Evolutionary conservation across 1,284 basidiomycete genomes (phyloP).

Genomic region (Pyrrhoderma noxium): DNA sequence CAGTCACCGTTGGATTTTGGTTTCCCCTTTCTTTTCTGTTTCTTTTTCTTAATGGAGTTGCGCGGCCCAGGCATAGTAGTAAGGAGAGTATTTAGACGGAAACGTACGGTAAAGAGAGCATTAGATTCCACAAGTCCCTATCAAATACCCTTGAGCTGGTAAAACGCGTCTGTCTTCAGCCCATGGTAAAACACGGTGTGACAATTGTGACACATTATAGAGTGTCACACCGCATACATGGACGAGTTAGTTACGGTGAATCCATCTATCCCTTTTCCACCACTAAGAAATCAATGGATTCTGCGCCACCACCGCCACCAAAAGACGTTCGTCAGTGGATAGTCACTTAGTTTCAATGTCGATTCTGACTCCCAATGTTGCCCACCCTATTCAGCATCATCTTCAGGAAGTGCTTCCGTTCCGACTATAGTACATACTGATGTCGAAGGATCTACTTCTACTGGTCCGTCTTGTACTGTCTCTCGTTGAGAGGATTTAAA

Average conservation of each 20-base stretch:
- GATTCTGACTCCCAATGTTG: neutral
- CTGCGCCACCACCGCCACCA: constrained; percentile 9
- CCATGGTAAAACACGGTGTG: no score
- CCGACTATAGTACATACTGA: neutral
- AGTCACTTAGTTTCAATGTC: neutral
- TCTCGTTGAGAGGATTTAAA: no score
- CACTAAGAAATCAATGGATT: no score
- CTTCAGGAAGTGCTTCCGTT: neutral
- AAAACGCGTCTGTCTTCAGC: no score
- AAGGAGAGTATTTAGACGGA: no score
- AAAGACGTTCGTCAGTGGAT: constrained; percentile 13
- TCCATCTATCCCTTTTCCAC: no score
- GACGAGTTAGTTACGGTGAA: no score
- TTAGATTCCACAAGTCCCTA: no score
- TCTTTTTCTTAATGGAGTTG: constrained; percentile 37
- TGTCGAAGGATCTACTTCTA: neutral
- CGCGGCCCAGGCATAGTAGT: constrained; percentile 43
- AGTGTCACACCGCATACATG: no score
- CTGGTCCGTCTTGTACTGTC: constrained; percentile 1
- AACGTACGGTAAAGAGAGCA: no score
- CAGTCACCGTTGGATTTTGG: constrained; percentile 18
- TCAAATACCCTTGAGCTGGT: no score
- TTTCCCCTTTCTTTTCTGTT: constrained; percentile 31
- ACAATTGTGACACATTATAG: no score
- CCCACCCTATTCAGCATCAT: neutral